Evolutionary conservation across 106 monocot genomes (phyloP), one percentile per base, ranked within the genome.

Genomic region (Alisma plantagoaquatica): DNA sequence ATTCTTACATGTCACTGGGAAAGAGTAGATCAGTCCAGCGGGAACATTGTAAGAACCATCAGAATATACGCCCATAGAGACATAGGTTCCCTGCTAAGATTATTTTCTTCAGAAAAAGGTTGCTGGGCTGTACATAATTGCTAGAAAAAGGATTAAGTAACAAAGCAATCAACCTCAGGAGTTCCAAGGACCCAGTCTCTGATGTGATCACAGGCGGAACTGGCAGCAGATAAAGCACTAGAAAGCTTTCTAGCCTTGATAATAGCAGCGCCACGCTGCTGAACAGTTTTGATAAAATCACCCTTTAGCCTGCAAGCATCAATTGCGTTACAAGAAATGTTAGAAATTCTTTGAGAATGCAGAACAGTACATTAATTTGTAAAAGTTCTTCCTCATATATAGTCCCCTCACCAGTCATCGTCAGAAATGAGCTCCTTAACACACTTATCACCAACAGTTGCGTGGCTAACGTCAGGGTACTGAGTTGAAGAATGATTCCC

Each of bases 21-120:
- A 92, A 22, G 92, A 92, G 61, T 86, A 92, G 30, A 92, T 82
- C 25, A 92, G 53, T 32, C 92, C 92, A 54, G 81, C 63, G 11
- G 86, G 91, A 21, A 92, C 75, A 65, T 76, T 63, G 49, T 92
- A 92, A 2, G 92, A 92, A 29, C 86, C 91, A 70, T 91, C 91
- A 56, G 91, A 91, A 56, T 84, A 91, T 8, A 91, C 91, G 23
- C 91, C 91, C 91, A 91, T 91, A 49, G 91, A 91, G 29, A 84
- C 91, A 74, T 72, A 91, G 17, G 80, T 84, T 55, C 84, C 91
- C 91, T 91, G 63, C 11, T 7, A 51, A n/a, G n/a, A n/a, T n/a
- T n/a, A n/a, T n/a, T n/a, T n/a, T n/a, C n/a, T n/a, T n/a, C n/a
- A n/a, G n/a, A n/a, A n/a, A n/a, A n/a, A n/a, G n/a, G n/a, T n/a